Conservation (phyloP, 352 stramenopile species). For the Pythium dissimile region DNA sequence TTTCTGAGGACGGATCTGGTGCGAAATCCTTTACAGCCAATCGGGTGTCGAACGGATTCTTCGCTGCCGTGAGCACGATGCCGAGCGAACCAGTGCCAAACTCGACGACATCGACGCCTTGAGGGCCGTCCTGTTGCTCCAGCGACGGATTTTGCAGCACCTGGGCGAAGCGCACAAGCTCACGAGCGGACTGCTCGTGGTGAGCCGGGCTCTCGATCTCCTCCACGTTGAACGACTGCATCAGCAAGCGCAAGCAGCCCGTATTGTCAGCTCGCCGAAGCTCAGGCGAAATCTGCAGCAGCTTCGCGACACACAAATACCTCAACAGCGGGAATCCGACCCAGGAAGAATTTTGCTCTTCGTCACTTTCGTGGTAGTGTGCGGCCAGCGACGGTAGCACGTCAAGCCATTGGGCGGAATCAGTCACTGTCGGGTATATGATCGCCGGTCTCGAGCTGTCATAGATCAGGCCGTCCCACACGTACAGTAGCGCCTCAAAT, state of each 20-base stretch:
- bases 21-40: conserved; percentile 79
- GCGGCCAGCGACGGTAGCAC: conserved; percentile 30
- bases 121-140: conserved; percentile 26
- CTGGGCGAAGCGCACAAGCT: conserved; percentile 46
- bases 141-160: conserved; percentile 61
- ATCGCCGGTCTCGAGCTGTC: conserved; percentile 30
- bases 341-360: conserved; percentile 26
- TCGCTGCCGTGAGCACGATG: conserved; percentile 60
- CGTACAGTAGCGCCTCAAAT: conserved; percentile 49
- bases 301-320: conserved; percentile 62
- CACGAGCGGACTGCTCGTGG: conserved; percentile 15
- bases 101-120: conserved; percentile 50
- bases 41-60: conserved; percentile 39
- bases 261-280: conserved; percentile 62
- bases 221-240: conserved; percentile 47
- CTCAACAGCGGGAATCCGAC: conserved; percentile 64
- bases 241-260: conserved; percentile 67
- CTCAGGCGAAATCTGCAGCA: conserved; percentile 52
- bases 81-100: conserved; percentile 65
- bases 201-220: conserved; percentile 10
- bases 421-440: conserved; percentile 33
- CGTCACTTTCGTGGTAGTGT: neutral
- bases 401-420: conserved; percentile 34
- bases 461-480: conserved; percentile 75
- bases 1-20: conserved; percentile 26